Conservation (phyloP, 305 asterid genomes). For the Solanum hybrid region DNA sequence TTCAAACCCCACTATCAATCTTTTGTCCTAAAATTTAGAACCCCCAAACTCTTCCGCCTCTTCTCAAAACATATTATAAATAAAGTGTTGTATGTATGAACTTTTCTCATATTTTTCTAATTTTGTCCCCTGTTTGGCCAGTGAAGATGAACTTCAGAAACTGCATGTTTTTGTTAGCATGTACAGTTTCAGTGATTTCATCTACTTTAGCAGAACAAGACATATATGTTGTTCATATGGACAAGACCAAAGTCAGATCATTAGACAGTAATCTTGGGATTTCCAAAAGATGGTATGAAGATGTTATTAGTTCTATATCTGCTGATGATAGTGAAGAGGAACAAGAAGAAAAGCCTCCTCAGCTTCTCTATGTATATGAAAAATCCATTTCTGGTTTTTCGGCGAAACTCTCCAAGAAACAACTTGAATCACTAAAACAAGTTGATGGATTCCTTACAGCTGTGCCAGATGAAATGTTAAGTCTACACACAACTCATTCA, state of each 20-base stretch:
- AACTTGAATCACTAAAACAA: constrained; percentile 31
- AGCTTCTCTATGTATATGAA: constrained; percentile 54
- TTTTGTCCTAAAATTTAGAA: background rate
- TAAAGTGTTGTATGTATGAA: background rate
- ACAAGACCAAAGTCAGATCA: constrained; percentile 33
- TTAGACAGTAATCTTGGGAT: constrained; percentile 30
- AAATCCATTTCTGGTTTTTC: constrained; percentile 55
- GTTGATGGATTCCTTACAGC: constrained; percentile 53
- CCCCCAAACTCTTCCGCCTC: background rate
- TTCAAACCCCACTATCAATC: background rate
- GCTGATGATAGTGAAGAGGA: constrained; percentile 7
- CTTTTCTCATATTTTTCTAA: background rate
- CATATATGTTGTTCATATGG: constrained; percentile 61
- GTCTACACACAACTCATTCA: constrained; percentile 65
- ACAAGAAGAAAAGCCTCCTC: constrained; percentile 23
- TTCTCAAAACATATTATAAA: background rate
- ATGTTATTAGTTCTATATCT: constrained; percentile 39
- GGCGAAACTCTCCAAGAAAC: constrained; percentile 38
- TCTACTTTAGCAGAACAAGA: constrained; percentile 25
- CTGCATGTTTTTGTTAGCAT: constrained; percentile 17
- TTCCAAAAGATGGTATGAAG: constrained; percentile 44
- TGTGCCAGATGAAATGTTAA: constrained; percentile 38
- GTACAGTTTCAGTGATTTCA: constrained; percentile 12
- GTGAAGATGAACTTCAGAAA: constrained; percentile 25
- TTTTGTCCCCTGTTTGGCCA: background rate